Evolutionary conservation across 2,329 filamentous ascomycete species (phyloP).

Genomic region (Aspergillus fumigatus): DNA sequence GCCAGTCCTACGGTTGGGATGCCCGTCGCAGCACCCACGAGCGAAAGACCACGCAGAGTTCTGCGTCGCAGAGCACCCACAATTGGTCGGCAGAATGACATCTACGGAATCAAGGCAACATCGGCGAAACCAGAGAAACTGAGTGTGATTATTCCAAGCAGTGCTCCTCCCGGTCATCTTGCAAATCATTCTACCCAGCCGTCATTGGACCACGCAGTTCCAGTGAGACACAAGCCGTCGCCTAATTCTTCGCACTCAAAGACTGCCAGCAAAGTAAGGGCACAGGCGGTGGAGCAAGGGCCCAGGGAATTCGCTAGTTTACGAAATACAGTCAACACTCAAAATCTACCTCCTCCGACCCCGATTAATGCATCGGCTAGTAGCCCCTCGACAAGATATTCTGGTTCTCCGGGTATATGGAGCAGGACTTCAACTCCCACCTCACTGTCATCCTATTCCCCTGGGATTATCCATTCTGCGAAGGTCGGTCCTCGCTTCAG

Average conservation of each 20-base stretch:
- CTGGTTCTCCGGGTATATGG: constrained; percentile 44
- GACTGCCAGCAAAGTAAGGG: constrained; percentile 10
- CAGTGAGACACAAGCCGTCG: constrained; percentile 7
- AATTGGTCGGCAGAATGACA: constrained; percentile 32
- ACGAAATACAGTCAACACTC: constrained; percentile 30
- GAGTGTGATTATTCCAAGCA: constrained; percentile 29
- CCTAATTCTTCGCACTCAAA: constrained; percentile 14
- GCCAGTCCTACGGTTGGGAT: constrained; percentile 6
- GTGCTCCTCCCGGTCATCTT: constrained; percentile 13
- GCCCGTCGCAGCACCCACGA: constrained; percentile 13
- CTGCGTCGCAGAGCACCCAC: constrained; percentile 40
- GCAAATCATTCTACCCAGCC: constrained; percentile 9
- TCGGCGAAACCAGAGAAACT: constrained; percentile 19
- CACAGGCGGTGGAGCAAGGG: constrained; percentile 17
- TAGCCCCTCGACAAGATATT: constrained; percentile 44
- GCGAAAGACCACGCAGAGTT: constrained; percentile 34
- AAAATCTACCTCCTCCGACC: constrained; percentile 35
- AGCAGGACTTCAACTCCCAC: constrained; percentile 47
- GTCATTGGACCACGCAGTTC: constrained; percentile 9
- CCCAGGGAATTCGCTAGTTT: constrained; percentile 38
- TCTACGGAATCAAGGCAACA: constrained; percentile 12
- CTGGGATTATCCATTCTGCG: constrained; percentile 40
- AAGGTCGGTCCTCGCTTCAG: constrained; percentile 33
- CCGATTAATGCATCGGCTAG: constrained; percentile 37
- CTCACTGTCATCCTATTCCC: constrained; percentile 47